Evolutionary conservation across 257 asterid species (phyloP), one percentile per base, ranked within the genome.

Genomic region (Salvia miltiorrhiza): DNA sequence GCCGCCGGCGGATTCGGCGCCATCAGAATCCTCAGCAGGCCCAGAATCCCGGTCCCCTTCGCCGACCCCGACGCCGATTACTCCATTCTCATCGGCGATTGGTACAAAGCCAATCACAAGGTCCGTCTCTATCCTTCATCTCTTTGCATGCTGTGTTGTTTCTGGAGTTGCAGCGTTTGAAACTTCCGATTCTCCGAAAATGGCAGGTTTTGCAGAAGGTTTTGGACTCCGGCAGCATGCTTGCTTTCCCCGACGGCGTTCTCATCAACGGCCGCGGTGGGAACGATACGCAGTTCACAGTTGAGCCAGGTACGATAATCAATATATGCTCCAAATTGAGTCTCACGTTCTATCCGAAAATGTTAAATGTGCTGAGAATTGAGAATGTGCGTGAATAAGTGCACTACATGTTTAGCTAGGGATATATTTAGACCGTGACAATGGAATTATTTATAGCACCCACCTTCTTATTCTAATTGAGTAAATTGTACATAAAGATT

Each of bases 1-100:
- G 93, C 89, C 0, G 90, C 89, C 9, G 96, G 96, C 24, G 96
- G 85, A 30, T 86, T 84, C 30, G 93, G 96, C 24, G 93, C 78
- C 19, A 84, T 88, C 55, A 60, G 80, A 39, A 84, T 88, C 30
- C 89, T 79, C 69, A 88, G 89, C 82, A 41, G 96, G 41, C 90
- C 96, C 1, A 21, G 4, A 7, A 84, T 88, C 64, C 93, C 93
- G 3, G 93, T 88, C 14, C 93, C 96, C 0, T 88, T 88, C 56
- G 79, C 84, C 14, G 74, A 76, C 1, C 93, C 93, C n/a, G 74
- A 48, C 19, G 90, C 67, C 8, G 96, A 88, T 49, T 81, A 50
- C 78, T 79, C 88, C 4, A 0, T 86, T 12, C 86, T 88, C 2
- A 82, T 88, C 17, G 93, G 93, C 23, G 96, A 88, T 43, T 86